A percentile compares a stretch with the other conserved stretches of the same genome.
Evolutionary conservation across 768 basidiomycete species (phyloP).

Genomic region (Rhodotorula paludigena): DNA sequence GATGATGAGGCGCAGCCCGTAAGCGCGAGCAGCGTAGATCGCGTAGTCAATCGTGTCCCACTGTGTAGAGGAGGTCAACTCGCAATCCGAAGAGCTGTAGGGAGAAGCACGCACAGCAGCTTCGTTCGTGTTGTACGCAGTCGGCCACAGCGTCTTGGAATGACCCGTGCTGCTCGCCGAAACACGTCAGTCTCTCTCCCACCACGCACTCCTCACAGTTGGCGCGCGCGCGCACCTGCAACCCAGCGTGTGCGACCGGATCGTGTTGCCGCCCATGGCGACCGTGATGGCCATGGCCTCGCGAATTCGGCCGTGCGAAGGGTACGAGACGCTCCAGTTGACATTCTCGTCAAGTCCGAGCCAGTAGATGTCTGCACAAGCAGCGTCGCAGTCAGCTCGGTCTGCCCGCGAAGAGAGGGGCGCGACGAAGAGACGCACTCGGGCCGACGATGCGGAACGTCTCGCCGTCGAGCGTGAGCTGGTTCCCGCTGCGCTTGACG

Average conservation of each 20-base stretch:
- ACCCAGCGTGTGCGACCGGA: slow-evolving; percentile 39
- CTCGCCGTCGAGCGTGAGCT: slow-evolving; percentile 32
- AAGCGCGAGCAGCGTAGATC: slow-evolving; percentile 37
- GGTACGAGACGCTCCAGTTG: slow-evolving; percentile 40
- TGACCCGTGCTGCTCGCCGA: slow-evolving; percentile 26
- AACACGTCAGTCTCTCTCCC: background rate
- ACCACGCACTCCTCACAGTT: background rate
- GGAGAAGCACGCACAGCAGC: slow-evolving; percentile 15
- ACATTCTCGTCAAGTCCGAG: slow-evolving; percentile 48
- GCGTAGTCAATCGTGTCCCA: slow-evolving; percentile 40
- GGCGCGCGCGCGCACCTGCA: slow-evolving; percentile 22
- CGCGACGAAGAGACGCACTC: slow-evolving; percentile 6
- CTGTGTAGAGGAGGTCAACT: background rate
- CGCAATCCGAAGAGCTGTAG: background rate
- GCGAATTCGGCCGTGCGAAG: slow-evolving; percentile 40
- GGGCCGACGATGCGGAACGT: slow-evolving; percentile 38
- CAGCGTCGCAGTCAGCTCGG: background rate
- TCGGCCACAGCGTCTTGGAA: slow-evolving; percentile 32
- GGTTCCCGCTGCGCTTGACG: slow-evolving; percentile 22
- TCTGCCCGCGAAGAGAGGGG: background rate
- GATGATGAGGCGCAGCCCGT: slow-evolving; percentile 38
- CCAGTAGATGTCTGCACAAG: slow-evolving; percentile 45
- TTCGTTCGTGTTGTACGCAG: slow-evolving; percentile 21
- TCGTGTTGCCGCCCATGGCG: slow-evolving; percentile 40
- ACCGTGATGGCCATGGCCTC: slow-evolving; percentile 43